These are phyloP conservation scores for Citrus mangshanensis DNA, from an alignment of 345 rosid genomes.

Conservation along the genomic window DNA sequence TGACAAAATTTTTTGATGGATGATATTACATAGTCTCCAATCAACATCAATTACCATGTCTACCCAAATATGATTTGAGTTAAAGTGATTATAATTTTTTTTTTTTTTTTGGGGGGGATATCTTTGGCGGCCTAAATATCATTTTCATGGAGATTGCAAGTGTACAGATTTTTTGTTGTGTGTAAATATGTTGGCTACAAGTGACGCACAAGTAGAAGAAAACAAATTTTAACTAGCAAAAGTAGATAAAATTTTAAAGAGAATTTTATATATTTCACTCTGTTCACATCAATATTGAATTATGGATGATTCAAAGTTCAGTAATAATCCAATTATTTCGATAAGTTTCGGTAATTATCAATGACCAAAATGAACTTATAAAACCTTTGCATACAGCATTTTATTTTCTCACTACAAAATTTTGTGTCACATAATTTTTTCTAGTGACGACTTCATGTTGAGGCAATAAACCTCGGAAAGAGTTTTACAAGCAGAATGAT, in stretches of 20 bases:
- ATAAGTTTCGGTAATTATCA: neutral
- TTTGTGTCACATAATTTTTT: neutral
- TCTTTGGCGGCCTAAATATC: neutral
- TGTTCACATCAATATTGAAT: neutral
- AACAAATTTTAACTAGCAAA: neutral
- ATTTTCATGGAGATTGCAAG: neutral
- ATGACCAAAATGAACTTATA: neutral
- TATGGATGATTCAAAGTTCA: neutral
- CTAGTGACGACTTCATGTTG: neutral
- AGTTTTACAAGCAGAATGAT: neutral
- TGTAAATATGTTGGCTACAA: neutral
- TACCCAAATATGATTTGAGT: constrained; percentile 2
- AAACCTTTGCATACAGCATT: neutral
- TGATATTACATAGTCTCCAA: constrained; percentile 8
- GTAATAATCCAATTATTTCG: neutral
- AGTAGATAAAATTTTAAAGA: neutral
- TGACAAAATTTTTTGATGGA: neutral
- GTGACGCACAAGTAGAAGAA: neutral
- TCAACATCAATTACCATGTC: constrained; percentile 27
- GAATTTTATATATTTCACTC: neutral
- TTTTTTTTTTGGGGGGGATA: too few species aligned
- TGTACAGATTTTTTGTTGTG: neutral
- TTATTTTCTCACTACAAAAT: neutral
- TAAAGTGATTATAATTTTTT: neutral
- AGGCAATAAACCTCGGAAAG: neutral